These are phyloP conservation scores for Aspergillus clavatus DNA, from an alignment of 2,329 filamentous ascomycete genomes.

Conservation along the genomic window DNA sequence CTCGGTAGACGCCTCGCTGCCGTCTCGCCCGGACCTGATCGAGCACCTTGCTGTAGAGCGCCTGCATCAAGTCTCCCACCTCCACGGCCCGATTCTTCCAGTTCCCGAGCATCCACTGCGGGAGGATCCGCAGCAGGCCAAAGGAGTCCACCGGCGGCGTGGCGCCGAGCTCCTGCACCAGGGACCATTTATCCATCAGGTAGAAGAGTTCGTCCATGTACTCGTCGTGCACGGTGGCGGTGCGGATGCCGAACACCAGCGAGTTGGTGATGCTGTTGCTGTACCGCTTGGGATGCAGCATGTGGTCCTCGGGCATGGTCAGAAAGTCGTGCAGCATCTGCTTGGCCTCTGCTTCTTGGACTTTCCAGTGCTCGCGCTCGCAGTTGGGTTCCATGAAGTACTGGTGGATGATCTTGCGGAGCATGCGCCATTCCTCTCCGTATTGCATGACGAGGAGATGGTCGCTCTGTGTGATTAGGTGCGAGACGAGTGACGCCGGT, in stretches of 20 bases:
- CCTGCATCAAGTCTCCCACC: constrained; percentile 40
- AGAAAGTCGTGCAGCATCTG: constrained; percentile 43
- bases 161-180: constrained; percentile 43
- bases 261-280: constrained; percentile 47
- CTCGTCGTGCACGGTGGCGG: constrained; percentile 24
- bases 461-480: constrained; percentile 44
- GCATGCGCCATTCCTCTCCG: constrained; percentile 42
- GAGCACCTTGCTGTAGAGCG: constrained; percentile 37
- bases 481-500: constrained; percentile 39
- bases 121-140: constrained; percentile 41
- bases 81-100: constrained; percentile 37
- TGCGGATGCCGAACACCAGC: constrained; percentile 35
- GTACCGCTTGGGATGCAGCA: constrained; percentile 46
- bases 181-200: constrained; percentile 43
- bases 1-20: constrained; percentile 17
- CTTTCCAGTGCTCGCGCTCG: constrained; percentile 39
- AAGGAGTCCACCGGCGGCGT: constrained; percentile 48
- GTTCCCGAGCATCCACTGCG: constrained; percentile 38
- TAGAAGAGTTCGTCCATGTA: constrained; percentile 40
- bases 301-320: constrained; percentile 38
- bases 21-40: constrained; percentile 34
- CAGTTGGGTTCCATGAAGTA: constrained; percentile 43
- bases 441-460: constrained; percentile 48
- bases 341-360: constrained; percentile 46
- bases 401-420: constrained; percentile 44